These are phyloP conservation scores for Suillus ampliporus DNA, from an alignment of 768 basidiomycete genomes.

Conservation along the genomic window DNA sequence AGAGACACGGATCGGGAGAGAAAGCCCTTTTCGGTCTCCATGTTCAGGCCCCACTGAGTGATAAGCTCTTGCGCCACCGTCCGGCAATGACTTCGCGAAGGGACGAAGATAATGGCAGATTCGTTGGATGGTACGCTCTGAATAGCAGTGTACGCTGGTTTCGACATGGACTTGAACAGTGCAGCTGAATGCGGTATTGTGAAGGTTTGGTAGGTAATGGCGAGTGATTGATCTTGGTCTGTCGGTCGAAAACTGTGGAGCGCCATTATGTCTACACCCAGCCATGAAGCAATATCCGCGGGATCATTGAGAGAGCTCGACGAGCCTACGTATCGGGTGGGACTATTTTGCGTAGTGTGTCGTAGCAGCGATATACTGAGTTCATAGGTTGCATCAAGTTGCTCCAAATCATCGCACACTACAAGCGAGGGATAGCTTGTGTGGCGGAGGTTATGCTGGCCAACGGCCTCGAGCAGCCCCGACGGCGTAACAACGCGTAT, in stretches of 20 bases:
- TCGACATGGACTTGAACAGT: slow-evolving; percentile 90
- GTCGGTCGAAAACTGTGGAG: slow-evolving; percentile 81
- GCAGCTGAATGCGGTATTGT: slow-evolving; percentile 86
- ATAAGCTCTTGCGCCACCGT: slow-evolving; percentile 82
- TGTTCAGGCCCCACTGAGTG: slow-evolving; percentile 83
- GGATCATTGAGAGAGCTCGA: slow-evolving; percentile 83
- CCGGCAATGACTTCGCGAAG: slow-evolving; percentile 79
- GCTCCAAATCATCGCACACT: slow-evolving; percentile 85
- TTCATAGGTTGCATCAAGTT: slow-evolving; percentile 83
- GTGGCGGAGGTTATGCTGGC: slow-evolving; percentile 33
- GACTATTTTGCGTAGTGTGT: slow-evolving; percentile 61
- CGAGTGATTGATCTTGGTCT: slow-evolving; percentile 82
- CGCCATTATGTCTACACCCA: slow-evolving; percentile 66
- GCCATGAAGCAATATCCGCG: slow-evolving; percentile 81
- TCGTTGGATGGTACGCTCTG: slow-evolving; percentile 48
- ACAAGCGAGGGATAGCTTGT: slow-evolving; percentile 61
- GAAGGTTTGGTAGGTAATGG: slow-evolving; percentile 74
- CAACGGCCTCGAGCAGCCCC: slow-evolving; percentile 48
- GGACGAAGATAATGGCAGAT: slow-evolving; percentile 83
- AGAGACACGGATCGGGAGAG: slow-evolving; percentile 54
- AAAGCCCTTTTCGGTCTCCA: slow-evolving; percentile 71
- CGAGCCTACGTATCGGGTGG: slow-evolving; percentile 78
- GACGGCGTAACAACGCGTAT: slow-evolving; percentile 65
- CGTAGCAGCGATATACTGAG: slow-evolving; percentile 77
- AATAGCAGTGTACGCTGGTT: slow-evolving; percentile 85